Percentiles rank a stretch among this genome's conserved stretches.
These are phyloP conservation scores for Trichosporon faecale DNA, from an alignment of 1,284 basidiomycete genomes.

Conservation along the genomic window DNA sequence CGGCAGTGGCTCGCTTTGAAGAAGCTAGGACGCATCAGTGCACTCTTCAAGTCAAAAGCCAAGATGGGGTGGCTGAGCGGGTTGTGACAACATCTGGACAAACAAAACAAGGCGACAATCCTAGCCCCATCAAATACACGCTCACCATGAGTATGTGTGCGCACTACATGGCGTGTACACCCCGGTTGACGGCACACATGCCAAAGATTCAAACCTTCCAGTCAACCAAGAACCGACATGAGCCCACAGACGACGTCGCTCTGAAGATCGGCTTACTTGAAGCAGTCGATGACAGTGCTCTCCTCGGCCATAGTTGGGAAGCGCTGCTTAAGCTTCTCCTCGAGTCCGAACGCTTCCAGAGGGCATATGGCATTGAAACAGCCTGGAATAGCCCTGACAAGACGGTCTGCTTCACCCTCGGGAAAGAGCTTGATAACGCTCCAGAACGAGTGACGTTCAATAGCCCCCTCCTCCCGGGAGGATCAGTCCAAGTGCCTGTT, in stretches of 20 bases:
- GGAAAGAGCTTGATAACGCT: background rate
- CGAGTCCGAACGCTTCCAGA: conserved; percentile 17
- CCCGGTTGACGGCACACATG: conserved; percentile 20
- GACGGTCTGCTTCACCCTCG: conserved; percentile 19
- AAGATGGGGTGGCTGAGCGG: conserved; percentile 24
- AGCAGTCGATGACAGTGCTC: conserved; percentile 25
- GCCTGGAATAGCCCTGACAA: conserved; percentile 24
- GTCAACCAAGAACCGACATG: background rate
- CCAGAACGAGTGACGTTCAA: background rate
- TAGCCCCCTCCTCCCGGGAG: too few species aligned
- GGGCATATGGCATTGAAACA: conserved; percentile 17
- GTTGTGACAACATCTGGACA: conserved; percentile 19
- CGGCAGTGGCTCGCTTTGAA: conserved; percentile 36
- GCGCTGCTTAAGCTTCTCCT: background rate
- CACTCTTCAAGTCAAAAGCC: conserved; percentile 30
- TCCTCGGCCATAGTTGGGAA: conserved; percentile 1
- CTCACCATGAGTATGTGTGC: conserved; percentile 45
- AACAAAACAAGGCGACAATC: conserved; percentile 48
- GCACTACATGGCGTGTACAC: too few species aligned
- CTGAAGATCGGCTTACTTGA: conserved; percentile 3
- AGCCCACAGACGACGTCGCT: too few species aligned
- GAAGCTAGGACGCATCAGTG: conserved; percentile 32
- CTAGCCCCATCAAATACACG: conserved; percentile 44
- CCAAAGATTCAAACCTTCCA: conserved; percentile 21
- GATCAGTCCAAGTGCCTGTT: too few species aligned